Evolutionary conservation across 1,139 yeast genomes (phyloP).

Genomic region (Sugiyamaella castrensis): DNA sequence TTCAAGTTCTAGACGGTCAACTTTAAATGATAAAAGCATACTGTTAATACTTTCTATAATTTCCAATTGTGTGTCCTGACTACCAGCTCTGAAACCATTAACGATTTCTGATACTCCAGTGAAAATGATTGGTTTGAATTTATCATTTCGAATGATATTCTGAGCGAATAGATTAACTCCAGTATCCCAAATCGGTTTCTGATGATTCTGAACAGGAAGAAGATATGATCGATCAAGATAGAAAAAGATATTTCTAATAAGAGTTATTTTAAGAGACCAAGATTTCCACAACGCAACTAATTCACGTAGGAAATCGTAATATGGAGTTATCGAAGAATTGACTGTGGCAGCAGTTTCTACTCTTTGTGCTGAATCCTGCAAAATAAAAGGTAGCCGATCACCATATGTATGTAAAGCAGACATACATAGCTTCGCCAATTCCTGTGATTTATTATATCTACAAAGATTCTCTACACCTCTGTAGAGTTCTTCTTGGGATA

Average conservation of each 20-base stretch:
- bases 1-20: slow-evolving; percentile 6
- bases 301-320: slow-evolving; percentile 11
- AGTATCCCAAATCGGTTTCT: slow-evolving; percentile 30
- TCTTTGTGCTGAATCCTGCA: not conserved
- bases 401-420: slow-evolving; percentile 3
- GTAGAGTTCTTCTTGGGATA: slow-evolving; percentile 36
- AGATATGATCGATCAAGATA: slow-evolving; percentile 41
- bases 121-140: slow-evolving; percentile 2
- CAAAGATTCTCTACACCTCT: slow-evolving; percentile 40
- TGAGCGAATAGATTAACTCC: slow-evolving; percentile 24
- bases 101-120: slow-evolving; percentile 4
- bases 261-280: slow-evolving; percentile 30
- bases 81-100: slow-evolving; percentile 1
- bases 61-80: not conserved
- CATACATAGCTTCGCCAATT: slow-evolving; percentile 24
- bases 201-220: slow-evolving; percentile 28
- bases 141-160: not conserved
- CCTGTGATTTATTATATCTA: slow-evolving; percentile 33
- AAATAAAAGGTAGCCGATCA: not conserved
- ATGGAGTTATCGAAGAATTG: not conserved
- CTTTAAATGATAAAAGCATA: slow-evolving; percentile 2
- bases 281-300: slow-evolving; percentile 26
- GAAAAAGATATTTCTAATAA: slow-evolving; percentile 33
- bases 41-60: slow-evolving; percentile 6
- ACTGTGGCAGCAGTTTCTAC: not conserved